Conservation (phyloP, 2,329 filamentous ascomycete species). For the Cercospora zeina region DNA sequence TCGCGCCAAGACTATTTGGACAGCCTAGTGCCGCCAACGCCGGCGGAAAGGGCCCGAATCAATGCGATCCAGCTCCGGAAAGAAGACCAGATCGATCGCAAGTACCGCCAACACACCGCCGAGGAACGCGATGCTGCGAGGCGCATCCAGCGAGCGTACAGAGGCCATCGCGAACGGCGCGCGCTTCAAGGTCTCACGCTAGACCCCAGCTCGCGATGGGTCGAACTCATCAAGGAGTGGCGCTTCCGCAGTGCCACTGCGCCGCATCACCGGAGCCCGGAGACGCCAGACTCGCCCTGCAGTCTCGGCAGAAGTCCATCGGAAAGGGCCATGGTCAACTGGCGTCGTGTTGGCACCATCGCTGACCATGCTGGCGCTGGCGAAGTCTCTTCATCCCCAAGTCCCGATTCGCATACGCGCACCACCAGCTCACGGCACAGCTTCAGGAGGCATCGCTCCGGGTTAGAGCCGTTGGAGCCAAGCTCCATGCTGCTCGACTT, state of each 20-base stretch:
- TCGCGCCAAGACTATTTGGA: constrained; percentile 35
- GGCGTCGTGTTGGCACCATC: constrained; percentile 71
- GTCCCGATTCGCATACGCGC: constrained; percentile 35
- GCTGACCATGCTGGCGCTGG: constrained; percentile 76
- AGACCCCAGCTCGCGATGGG: constrained; percentile 68
- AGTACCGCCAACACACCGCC: constrained; percentile 30
- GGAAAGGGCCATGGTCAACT: constrained; percentile 60
- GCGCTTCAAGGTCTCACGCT: constrained; percentile 69
- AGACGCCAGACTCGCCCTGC: not conserved
- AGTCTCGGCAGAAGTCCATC: constrained; percentile 5
- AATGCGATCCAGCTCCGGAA: constrained; percentile 31
- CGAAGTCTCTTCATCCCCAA: constrained; percentile 48
- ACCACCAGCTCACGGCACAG: constrained; percentile 54
- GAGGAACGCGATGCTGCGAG: constrained; percentile 36
- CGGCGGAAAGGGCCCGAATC: constrained; percentile 30
- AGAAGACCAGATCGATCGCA: constrained; percentile 31
- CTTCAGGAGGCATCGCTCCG: constrained; percentile 45
- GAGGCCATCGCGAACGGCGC: constrained; percentile 71
- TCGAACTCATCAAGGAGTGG: constrained; percentile 55
- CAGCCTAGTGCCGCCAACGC: constrained; percentile 28
- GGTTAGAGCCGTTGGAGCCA: constrained; percentile 43
- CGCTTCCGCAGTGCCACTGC: constrained; percentile 33
- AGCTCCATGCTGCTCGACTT: constrained; percentile 76
- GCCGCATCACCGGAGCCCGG: constrained; percentile 21
- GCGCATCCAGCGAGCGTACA: constrained; percentile 61